Conservation (phyloP, 2,329 filamentous ascomycete genomes). For the Pseudocercospora crystallina region DNA sequence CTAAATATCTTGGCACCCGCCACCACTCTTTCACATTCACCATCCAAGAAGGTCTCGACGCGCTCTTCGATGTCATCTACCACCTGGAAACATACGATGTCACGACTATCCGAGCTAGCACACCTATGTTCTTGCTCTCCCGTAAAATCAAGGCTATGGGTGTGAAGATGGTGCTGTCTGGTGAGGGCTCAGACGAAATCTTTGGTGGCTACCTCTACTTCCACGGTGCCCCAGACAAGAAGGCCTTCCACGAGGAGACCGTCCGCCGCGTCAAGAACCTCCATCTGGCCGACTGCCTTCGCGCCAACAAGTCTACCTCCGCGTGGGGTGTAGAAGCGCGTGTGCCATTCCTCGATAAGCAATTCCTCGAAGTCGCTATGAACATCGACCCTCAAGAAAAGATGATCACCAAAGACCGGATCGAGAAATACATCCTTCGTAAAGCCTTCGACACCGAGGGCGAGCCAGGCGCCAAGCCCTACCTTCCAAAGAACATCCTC, state of each 20-base stretch:
- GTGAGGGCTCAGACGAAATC: conserved; percentile 96
- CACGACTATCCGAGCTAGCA: conserved; percentile 96
- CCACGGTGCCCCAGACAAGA: conserved; percentile 86
- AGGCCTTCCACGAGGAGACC: conserved; percentile 93
- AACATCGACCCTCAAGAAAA: conserved; percentile 92
- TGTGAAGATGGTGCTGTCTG: conserved; percentile 98
- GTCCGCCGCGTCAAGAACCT: conserved; percentile 94
- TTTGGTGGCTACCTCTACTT: conserved; percentile 99
- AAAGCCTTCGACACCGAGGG: conserved; percentile 89
- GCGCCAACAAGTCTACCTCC: conserved; percentile 98
- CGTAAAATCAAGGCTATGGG: conserved; percentile 99
- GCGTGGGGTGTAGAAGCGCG: conserved; percentile 98
- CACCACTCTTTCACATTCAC: conserved; percentile 99
- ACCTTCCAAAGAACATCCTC: conserved; percentile 93
- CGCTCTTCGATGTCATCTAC: conserved; percentile 94
- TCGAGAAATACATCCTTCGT: conserved; percentile 97
- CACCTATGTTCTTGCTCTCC: conserved; percentile 95
- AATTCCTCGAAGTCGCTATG: conserved; percentile 92
- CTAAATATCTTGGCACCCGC: conserved; percentile 94
- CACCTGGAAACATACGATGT: conserved; percentile 98
- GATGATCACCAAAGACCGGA: conserved; percentile 79
- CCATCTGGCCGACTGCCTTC: conserved; percentile 91
- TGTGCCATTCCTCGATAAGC: conserved; percentile 96
- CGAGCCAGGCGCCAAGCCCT: conserved; percentile 75
- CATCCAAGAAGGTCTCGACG: conserved; percentile 94